A percentile compares a stretch with the other conserved stretches of the same genome.
These are phyloP conservation scores for Calcarisporium arbuscula DNA, from an alignment of 2,329 filamentous ascomycete genomes.

Conservation along the genomic window DNA sequence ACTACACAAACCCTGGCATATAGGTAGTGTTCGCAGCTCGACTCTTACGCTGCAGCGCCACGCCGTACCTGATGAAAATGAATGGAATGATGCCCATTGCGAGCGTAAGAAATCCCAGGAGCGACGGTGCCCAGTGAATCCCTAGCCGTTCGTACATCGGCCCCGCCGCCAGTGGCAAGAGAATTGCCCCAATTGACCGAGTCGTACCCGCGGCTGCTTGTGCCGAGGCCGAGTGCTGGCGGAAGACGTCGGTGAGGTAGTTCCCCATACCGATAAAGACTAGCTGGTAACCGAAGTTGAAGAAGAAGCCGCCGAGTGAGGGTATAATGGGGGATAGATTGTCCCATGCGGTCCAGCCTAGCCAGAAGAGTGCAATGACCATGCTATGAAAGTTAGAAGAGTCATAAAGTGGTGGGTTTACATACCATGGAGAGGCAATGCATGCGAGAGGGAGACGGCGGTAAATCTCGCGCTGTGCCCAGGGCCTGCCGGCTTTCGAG, in stretches of 20 bases:
- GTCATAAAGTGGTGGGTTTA: too few species aligned
- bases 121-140: conserved; percentile 12
- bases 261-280: conserved; percentile 8
- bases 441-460: conserved; percentile 51
- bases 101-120: conserved; percentile 9
- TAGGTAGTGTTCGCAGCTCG: too few species aligned
- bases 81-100: conserved; percentile 11
- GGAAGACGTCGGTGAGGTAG: conserved; percentile 10
- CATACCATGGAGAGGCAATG: conserved; percentile 37
- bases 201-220: conserved; percentile 14
- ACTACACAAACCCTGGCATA: too few species aligned
- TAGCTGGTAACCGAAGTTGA: conserved; percentile 8
- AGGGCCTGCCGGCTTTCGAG: conserved; percentile 33
- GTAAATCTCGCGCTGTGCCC: conserved; percentile 44
- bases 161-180: conserved; percentile 9
- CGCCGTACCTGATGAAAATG: conserved; percentile 12
- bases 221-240: conserved; percentile 12
- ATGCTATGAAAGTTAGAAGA: too few species aligned
- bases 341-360: conserved; percentile 13
- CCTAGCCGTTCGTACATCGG: conserved; percentile 12
- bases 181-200: conserved; percentile 12
- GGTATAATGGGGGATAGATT: conserved; percentile 10
- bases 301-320: conserved; percentile 5
- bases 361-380: conserved; percentile 12
- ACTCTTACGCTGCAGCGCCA: too few species aligned